phyloP scores from a whole-genome alignment of 164 flowering plant genomes.

The Vitis rotundifolia region DNA sequence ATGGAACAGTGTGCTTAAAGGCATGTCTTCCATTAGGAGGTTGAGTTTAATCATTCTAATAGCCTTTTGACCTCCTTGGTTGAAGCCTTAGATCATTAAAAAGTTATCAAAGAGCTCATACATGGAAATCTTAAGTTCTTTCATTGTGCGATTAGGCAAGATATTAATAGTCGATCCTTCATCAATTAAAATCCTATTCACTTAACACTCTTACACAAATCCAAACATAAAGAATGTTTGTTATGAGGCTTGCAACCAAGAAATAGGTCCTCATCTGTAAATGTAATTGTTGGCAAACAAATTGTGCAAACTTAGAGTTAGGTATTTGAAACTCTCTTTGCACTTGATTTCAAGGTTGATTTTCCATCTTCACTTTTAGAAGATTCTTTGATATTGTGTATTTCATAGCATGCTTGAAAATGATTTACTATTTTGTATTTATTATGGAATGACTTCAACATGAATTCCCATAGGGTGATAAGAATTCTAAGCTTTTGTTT shows the following conservation, averaged over 20 bases:
- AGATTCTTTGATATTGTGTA: no score
- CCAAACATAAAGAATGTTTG: not conserved
- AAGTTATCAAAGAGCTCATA: not conserved
- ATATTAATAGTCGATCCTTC: not conserved
- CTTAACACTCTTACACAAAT: not conserved
- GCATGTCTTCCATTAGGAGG: not conserved
- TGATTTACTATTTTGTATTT: no score
- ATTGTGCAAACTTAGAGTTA: no score
- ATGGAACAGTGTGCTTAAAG: not conserved
- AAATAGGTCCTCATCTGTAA: not conserved
- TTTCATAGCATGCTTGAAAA: no score
- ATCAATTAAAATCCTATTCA: not conserved
- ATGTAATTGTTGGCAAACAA: no score
- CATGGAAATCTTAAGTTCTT: not conserved
- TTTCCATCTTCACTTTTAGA: no score
- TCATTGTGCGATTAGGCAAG: no score
- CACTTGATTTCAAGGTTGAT: no score
- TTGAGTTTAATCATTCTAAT: conserved; percentile 4
- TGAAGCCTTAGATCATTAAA: conserved; percentile 3
- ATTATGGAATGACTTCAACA: no score
- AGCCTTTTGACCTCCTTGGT: not conserved
- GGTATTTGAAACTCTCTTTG: no score
- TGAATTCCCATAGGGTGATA: no score
- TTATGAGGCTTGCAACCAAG: conserved; percentile 1
- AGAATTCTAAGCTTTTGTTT: no score